These are phyloP conservation scores for Aspergillus chevalieri DNA, from an alignment of 2,329 filamentous ascomycete species.

Conservation along the genomic window DNA sequence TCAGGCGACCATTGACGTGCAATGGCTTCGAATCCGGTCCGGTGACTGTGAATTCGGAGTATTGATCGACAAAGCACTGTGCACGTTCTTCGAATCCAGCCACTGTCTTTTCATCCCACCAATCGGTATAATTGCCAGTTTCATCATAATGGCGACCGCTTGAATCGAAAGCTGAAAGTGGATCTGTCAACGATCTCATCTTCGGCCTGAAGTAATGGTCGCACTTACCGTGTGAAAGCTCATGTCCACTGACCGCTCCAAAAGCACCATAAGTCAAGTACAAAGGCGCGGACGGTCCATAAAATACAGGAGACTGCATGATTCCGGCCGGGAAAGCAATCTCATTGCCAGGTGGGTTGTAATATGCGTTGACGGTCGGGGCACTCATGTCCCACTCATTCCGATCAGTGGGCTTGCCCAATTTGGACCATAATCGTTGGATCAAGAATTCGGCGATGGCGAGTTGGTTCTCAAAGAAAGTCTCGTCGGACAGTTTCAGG, in stretches of 20 bases:
- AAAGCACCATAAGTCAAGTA: constrained; percentile 66
- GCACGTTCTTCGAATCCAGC: constrained; percentile 53
- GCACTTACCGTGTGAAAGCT: constrained; percentile 54
- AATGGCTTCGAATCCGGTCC: constrained; percentile 52
- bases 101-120: constrained; percentile 60
- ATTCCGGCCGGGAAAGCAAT: constrained; percentile 66
- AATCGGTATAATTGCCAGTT: constrained; percentile 58
- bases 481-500: constrained; percentile 45
- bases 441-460: constrained; percentile 46
- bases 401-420: constrained; percentile 56
- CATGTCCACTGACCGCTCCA: constrained; percentile 61
- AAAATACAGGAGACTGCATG: constrained; percentile 63
- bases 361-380: constrained; percentile 61
- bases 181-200: constrained; percentile 1
- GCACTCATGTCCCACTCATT: constrained; percentile 57
- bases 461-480: constrained; percentile 55
- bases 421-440: constrained; percentile 49
- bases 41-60: constrained; percentile 54
- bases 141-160: constrained; percentile 60
- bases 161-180: constrained; percentile 54
- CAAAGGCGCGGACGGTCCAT: constrained; percentile 52
- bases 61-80: constrained; percentile 64
- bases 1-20: constrained; percentile 58
- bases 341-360: constrained; percentile 59
- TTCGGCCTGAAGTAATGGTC: not conserved